A percentile compares a stretch with the other conserved stretches of the same genome.
These are phyloP conservation scores for Aspergillus campestris DNA, from an alignment of 495 filamentous ascomycete species.

Conservation along the genomic window DNA sequence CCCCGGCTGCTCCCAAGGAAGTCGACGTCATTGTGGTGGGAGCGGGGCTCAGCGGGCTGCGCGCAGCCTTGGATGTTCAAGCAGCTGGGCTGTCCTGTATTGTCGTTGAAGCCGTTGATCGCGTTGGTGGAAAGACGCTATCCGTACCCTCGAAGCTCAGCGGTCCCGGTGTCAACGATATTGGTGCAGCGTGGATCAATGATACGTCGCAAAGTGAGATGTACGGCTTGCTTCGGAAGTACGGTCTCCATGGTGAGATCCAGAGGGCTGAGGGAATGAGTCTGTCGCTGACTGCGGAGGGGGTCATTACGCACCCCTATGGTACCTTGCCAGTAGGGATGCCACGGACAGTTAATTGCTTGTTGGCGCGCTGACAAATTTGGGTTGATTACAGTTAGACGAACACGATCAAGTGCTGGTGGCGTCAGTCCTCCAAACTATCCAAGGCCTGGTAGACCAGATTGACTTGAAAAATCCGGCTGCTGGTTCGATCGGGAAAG, in stretches of 20 bases:
- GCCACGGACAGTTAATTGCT: neutral
- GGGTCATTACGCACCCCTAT: slow-evolving; percentile 12
- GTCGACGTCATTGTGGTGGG: slow-evolving; percentile 40
- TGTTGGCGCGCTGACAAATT: too few species aligned
- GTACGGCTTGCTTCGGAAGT: slow-evolving; percentile 22
- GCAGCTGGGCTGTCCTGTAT: slow-evolving; percentile 28
- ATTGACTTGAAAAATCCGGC: slow-evolving; percentile 5
- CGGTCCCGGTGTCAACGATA: slow-evolving; percentile 24
- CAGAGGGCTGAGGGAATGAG: slow-evolving; percentile 26
- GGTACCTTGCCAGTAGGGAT: slow-evolving; percentile 5
- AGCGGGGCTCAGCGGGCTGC: slow-evolving; percentile 41
- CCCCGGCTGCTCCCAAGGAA: neutral
- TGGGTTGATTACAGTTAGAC: too few species aligned
- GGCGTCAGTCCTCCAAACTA: neutral
- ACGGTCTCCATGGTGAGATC: slow-evolving; percentile 26
- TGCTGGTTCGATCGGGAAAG: slow-evolving; percentile 1
- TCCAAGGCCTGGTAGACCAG: slow-evolving; percentile 1
- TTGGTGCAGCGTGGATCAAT: slow-evolving; percentile 46
- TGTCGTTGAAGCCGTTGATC: slow-evolving; percentile 37
- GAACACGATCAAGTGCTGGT: too few species aligned
- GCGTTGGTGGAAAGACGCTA: slow-evolving; percentile 42
- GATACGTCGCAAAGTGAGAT: slow-evolving; percentile 37
- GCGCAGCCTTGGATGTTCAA: slow-evolving; percentile 32
- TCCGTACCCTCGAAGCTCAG: slow-evolving; percentile 2
- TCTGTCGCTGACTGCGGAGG: slow-evolving; percentile 19